These are phyloP conservation scores for Ceratobasidium papillatum DNA, from an alignment of 1,284 basidiomycete species.

Conservation along the genomic window DNA sequence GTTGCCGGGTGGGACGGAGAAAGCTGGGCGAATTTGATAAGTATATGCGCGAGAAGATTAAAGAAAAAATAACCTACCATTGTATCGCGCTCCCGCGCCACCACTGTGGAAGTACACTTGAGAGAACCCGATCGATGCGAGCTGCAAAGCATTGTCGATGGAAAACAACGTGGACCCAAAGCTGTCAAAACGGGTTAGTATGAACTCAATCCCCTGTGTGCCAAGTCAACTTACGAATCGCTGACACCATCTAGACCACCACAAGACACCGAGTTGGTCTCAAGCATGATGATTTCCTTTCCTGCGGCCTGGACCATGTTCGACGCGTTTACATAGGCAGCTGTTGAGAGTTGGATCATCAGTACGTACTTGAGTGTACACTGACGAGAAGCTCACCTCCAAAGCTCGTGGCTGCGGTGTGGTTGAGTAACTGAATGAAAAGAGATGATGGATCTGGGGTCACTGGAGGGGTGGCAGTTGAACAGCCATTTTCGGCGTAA, in stretches of 20 bases:
- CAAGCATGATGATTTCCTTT: conserved; percentile 57
- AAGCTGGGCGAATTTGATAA: background rate
- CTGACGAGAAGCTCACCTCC: background rate
- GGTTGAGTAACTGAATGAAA: conserved; percentile 25
- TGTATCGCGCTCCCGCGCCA: conserved; percentile 40
- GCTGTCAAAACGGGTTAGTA: conserved; percentile 52
- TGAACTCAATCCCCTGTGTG: background rate
- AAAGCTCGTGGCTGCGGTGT: conserved; percentile 36
- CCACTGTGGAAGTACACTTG: conserved; percentile 47
- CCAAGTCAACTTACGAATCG: conserved; percentile 46
- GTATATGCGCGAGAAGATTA: background rate
- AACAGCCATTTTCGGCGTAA: conserved; percentile 32
- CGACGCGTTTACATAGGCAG: conserved; percentile 27
- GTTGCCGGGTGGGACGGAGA: conserved; percentile 48
- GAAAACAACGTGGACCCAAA: conserved; percentile 79
- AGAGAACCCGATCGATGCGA: conserved; percentile 68
- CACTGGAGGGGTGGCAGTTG: background rate
- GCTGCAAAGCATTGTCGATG: conserved; percentile 68
- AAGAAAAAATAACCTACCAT: conserved; percentile 3
- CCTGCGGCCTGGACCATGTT: conserved; percentile 44
- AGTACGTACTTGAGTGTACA: background rate
- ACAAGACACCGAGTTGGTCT: conserved; percentile 59
- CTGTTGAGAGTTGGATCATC: background rate
- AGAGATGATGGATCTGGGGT: conserved; percentile 12
- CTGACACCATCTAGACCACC: conserved; percentile 56